Evolutionary conservation across 2,329 filamentous ascomycete species (phyloP).

Genomic region (Paecilomyces sp.): DNA sequence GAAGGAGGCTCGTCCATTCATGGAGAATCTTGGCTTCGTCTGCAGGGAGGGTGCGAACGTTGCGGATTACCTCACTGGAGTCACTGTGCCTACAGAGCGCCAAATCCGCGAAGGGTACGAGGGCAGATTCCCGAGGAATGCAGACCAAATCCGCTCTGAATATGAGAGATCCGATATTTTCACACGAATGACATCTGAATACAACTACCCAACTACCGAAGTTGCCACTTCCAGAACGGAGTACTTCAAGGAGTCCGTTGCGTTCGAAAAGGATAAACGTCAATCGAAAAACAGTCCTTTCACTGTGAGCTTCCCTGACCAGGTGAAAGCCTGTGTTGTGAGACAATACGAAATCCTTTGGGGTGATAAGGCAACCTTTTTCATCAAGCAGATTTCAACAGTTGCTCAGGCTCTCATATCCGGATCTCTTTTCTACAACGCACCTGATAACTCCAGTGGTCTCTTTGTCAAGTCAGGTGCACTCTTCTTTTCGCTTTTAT

Average conservation of each 20-base stretch:
- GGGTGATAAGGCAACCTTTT: conserved; percentile 57
- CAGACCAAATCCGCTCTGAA: conserved; percentile 35
- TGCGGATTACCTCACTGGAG: conserved; percentile 59
- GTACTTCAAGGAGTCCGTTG: conserved; percentile 48
- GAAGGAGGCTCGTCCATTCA: conserved; percentile 54
- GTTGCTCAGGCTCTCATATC: conserved; percentile 55
- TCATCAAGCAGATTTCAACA: conserved; percentile 55
- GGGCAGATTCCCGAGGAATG: conserved; percentile 37
- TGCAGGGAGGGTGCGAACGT: conserved; percentile 57
- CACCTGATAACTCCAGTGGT: conserved; percentile 50
- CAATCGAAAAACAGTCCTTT: conserved; percentile 49
- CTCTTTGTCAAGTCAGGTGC: conserved; percentile 59
- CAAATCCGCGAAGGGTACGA: conserved; percentile 38
- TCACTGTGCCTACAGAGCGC: conserved; percentile 51
- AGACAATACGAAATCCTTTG: conserved; percentile 60
- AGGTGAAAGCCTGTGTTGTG: conserved; percentile 50
- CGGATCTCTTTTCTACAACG: conserved; percentile 62
- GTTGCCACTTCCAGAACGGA: conserved; percentile 44
- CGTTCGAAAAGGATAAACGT: conserved; percentile 48
- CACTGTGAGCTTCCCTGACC: conserved; percentile 48
- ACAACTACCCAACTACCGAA: conserved; percentile 48
- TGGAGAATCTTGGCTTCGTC: conserved; percentile 58
- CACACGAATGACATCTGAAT: conserved; percentile 47
- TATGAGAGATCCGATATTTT: conserved; percentile 50
- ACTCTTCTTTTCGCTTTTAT: conserved; percentile 58